Evolutionary conservation across 208 protist genomes (phyloP).

Genomic region (Wallacemonas rigidus): DNA sequence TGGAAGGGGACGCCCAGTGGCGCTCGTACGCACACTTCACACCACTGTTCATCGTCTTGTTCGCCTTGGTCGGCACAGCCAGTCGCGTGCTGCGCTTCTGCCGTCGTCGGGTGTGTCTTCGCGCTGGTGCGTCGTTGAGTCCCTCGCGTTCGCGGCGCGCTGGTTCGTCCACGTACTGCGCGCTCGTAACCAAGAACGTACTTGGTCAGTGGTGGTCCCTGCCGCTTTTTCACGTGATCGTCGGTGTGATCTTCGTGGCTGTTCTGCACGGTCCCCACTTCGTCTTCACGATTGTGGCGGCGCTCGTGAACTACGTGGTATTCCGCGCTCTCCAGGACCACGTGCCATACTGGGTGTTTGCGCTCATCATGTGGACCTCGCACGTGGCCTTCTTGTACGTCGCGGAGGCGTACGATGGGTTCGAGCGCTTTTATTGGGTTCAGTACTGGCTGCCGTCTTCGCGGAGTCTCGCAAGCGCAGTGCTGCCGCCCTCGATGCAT

Average conservation of each 20-base stretch:
- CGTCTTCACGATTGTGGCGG: conserved; percentile 30
- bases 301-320: conserved; percentile 39
- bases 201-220: conserved; percentile 13
- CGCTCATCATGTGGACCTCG: conserved; percentile 50
- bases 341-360: conserved; percentile 50
- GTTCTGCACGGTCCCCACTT: conserved; percentile 36
- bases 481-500: conserved; percentile 11
- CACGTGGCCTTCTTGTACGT: conserved; percentile 47
- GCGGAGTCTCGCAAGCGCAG: neutral
- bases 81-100: conserved; percentile 13
- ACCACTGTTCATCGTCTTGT: conserved; percentile 19
- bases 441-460: conserved; percentile 23
- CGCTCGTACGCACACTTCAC: conserved; percentile 22
- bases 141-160: neutral
- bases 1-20: conserved; percentile 25
- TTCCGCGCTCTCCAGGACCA: conserved; percentile 38
- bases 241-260: conserved; percentile 26
- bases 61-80: conserved; percentile 12
- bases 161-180: neutral
- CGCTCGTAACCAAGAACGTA: neutral
- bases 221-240: conserved; percentile 27
- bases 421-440: conserved; percentile 27
- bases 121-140: neutral
- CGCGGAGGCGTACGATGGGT: conserved; percentile 27
- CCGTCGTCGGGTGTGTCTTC: neutral